phyloP scores from a whole-genome alignment of 2,329 filamentous ascomycete species.

The Venturia asperata region DNA sequence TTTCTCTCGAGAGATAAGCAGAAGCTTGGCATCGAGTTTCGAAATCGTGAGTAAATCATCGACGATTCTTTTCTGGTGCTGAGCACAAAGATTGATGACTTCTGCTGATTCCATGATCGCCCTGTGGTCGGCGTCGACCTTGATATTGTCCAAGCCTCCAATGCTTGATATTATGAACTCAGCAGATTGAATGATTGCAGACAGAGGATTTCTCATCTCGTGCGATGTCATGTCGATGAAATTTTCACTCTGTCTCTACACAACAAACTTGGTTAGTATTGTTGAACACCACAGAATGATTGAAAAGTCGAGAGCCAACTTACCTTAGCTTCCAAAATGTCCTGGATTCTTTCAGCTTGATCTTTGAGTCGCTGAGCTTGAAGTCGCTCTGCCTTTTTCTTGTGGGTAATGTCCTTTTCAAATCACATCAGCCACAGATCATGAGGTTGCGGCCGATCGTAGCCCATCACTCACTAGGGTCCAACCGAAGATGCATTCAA shows the following conservation, averaged over 20 bases:
- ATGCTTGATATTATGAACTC: constrained; percentile 10
- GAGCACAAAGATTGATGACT: constrained; percentile 38
- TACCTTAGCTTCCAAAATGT: not conserved
- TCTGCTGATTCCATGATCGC: constrained; percentile 29
- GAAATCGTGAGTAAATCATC: constrained; percentile 29
- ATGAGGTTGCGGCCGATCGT: too few species aligned
- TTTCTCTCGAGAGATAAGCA: constrained; percentile 11
- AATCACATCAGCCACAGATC: constrained; percentile 25
- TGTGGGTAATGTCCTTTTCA: constrained; percentile 33
- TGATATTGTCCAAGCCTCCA: not conserved
- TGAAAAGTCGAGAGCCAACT: not conserved
- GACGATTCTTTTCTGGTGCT: constrained; percentile 44
- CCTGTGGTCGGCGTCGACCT: not conserved
- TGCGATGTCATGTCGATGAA: constrained; percentile 31
- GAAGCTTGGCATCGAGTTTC: constrained; percentile 19
- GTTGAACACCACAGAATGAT: not conserved
- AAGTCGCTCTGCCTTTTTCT: constrained; percentile 28
- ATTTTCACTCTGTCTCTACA: constrained; percentile 34
- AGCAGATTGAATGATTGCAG: constrained; percentile 17
- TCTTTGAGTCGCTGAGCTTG: constrained; percentile 33
- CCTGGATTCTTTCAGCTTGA: constrained; percentile 22
- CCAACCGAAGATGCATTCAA: not conserved
- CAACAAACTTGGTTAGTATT: constrained; percentile 23
- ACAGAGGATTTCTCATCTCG: constrained; percentile 22
- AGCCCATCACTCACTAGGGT: not conserved